A percentile compares a stretch with the other conserved stretches of the same genome.
Conservation (phyloP, 768 basidiomycete species). For the Clathrus columnatus region DNA sequence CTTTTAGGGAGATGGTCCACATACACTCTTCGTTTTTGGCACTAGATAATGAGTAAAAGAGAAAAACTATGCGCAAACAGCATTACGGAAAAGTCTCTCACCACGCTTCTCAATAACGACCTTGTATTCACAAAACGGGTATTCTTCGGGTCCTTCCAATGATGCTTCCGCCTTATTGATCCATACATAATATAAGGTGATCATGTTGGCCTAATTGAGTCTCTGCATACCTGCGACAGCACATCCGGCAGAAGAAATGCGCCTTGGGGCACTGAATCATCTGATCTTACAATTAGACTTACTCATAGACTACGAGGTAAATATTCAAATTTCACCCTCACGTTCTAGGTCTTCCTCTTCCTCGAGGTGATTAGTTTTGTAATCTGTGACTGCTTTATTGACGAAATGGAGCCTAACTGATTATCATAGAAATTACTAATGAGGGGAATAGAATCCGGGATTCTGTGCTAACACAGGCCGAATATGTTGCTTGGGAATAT, state of each 20-base stretch:
- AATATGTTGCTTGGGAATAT: conserved; percentile 47
- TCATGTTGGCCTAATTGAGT: conserved; percentile 58
- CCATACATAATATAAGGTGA: conserved; percentile 69
- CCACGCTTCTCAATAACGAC: conserved; percentile 63
- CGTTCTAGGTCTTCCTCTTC: conserved; percentile 35
- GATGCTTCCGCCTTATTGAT: conserved; percentile 67
- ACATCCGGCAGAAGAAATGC: conserved; percentile 76
- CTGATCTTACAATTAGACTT: conserved; percentile 46
- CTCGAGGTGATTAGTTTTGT: conserved; percentile 23
- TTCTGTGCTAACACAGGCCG: conserved; percentile 31
- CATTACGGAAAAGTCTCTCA: conserved; percentile 57
- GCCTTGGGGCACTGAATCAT: conserved; percentile 87
- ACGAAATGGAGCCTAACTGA: no score
- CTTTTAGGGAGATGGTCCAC: conserved; percentile 71
- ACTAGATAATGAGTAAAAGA: conserved; percentile 23
- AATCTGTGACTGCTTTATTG: conserved; percentile 18
- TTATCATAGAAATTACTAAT: conserved; percentile 34
- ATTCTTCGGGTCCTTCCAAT: conserved; percentile 76
- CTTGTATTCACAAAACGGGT: conserved; percentile 86
- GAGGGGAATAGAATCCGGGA: conserved; percentile 54
- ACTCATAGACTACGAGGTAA: background rate
- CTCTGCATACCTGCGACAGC: conserved; percentile 61
- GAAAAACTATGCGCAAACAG: conserved; percentile 23
- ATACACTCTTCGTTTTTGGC: conserved; percentile 57
- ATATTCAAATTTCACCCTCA: conserved; percentile 31